phyloP scores from a whole-genome alignment of 176 grass and related monocot species.

The Alopecurus myosuroides region DNA sequence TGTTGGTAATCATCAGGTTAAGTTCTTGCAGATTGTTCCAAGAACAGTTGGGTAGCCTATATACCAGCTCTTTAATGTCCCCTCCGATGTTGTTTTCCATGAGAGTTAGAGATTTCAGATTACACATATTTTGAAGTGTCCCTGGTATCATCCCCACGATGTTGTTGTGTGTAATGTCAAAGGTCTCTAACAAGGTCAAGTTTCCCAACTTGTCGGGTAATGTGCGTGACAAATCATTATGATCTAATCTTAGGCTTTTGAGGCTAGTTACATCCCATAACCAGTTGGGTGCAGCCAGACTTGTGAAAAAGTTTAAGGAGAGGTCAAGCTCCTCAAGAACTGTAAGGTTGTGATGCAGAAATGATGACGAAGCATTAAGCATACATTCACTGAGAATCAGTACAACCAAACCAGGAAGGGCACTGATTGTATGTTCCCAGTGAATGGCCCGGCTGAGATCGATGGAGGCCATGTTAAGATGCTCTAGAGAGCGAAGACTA shows the following conservation, averaged over 20 bases:
- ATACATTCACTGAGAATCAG: background rate
- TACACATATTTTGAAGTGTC: constrained; percentile 3
- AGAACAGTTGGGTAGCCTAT: background rate
- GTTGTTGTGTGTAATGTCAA: background rate
- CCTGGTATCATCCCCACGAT: background rate
- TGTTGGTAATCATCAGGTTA: background rate
- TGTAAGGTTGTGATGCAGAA: background rate
- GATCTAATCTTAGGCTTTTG: background rate
- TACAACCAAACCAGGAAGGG: background rate
- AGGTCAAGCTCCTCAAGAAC: background rate
- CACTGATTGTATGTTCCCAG: background rate
- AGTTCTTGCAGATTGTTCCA: background rate
- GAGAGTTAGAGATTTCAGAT: background rate
- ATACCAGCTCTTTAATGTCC: background rate
- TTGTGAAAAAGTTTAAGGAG: background rate
- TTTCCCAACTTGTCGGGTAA: constrained; percentile 1
- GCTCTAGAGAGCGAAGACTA: background rate
- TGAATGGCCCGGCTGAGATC: background rate
- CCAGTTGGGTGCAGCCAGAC: background rate
- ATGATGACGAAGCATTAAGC: background rate
- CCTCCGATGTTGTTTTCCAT: background rate
- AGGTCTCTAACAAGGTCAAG: constrained; percentile 9
- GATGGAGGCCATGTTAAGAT: background rate
- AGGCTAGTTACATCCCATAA: background rate
- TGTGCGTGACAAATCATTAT: background rate